Conservation (phyloP, 352 stramenopile species). For the Phytophthora agathidicida region DNA sequence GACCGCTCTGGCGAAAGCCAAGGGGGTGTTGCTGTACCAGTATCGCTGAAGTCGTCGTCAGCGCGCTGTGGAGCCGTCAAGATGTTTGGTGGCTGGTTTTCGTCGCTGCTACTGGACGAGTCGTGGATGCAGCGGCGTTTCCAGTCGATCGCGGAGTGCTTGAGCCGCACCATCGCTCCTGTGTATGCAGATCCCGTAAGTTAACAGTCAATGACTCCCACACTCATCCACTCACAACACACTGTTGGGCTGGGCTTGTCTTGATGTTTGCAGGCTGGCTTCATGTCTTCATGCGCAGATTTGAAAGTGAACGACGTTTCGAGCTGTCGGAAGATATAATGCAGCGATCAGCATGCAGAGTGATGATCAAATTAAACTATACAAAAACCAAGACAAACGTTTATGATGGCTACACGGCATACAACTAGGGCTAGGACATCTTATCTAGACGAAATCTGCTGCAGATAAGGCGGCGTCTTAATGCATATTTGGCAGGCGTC, state of each 20-base stretch:
- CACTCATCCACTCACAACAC: neutral
- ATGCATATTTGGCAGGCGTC: too few relatives aligned
- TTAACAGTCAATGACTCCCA: neutral
- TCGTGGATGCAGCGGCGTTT: neutral
- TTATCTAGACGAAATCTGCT: conserved; percentile 7
- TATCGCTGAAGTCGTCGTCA: neutral
- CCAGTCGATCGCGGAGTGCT: neutral
- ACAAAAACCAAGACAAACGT: neutral
- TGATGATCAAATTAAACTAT: conserved; percentile 5
- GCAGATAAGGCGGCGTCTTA: too few relatives aligned
- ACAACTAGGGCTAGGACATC: neutral
- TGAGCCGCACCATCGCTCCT: conserved; percentile 5
- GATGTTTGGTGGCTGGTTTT: neutral
- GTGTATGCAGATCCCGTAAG: neutral
- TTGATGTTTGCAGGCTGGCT: too few relatives aligned
- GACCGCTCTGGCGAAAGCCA: neutral
- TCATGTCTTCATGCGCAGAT: neutral
- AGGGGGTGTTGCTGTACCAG: neutral
- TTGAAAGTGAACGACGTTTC: conserved; percentile 5
- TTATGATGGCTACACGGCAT: conserved; percentile 10
- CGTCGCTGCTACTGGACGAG: neutral
- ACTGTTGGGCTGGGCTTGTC: too few relatives aligned
- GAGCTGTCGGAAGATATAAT: conserved; percentile 12
- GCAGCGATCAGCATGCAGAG: neutral
- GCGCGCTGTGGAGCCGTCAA: neutral